Evolutionary conservation across 345 rosid genomes (phyloP).

Genomic region (Bruguiera parviflora): DNA sequence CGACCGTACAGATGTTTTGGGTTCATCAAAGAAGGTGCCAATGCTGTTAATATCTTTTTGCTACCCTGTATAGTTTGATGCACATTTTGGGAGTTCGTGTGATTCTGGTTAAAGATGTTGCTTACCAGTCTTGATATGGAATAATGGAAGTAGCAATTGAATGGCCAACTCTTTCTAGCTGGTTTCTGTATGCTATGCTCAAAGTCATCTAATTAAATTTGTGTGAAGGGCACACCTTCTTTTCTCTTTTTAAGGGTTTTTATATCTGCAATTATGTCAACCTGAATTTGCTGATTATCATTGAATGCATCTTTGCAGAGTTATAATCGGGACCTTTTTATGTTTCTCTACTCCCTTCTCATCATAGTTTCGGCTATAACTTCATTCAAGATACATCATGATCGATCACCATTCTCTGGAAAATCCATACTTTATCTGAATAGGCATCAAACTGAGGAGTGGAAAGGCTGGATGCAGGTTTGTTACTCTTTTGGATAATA

Average conservation of each 20-base stretch:
- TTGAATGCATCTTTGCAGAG: conserved; percentile 49
- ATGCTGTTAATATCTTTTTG: conserved; percentile 8
- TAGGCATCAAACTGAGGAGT: conserved; percentile 99
- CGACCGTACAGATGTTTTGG: conserved; percentile 85
- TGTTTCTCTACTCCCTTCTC: conserved; percentile 90
- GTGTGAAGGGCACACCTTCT: not conserved
- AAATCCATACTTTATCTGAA: conserved; percentile 87
- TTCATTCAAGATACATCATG: conserved; percentile 83
- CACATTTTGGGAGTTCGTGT: not conserved
- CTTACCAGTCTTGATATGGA: not conserved
- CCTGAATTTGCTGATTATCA: not conserved
- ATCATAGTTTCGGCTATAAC: conserved; percentile 91
- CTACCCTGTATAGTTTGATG: not conserved
- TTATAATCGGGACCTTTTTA: conserved; percentile 85
- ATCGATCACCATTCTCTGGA: conserved; percentile 83
- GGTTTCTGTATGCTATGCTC: not conserved
- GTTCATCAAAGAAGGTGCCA: conserved; percentile 70
- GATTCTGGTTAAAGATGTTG: conserved; percentile 6
- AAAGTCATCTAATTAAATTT: not conserved
- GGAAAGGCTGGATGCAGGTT: conserved; percentile 99
- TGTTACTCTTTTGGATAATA: conserved; percentile 24
- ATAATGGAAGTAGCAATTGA: not conserved
- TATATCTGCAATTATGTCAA: not conserved
- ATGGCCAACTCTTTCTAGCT: not conserved
- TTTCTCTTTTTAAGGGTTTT: not conserved